These are phyloP conservation scores for Mycena sp. DNA, from an alignment of 1,284 basidiomycete genomes.

Conservation along the genomic window DNA sequence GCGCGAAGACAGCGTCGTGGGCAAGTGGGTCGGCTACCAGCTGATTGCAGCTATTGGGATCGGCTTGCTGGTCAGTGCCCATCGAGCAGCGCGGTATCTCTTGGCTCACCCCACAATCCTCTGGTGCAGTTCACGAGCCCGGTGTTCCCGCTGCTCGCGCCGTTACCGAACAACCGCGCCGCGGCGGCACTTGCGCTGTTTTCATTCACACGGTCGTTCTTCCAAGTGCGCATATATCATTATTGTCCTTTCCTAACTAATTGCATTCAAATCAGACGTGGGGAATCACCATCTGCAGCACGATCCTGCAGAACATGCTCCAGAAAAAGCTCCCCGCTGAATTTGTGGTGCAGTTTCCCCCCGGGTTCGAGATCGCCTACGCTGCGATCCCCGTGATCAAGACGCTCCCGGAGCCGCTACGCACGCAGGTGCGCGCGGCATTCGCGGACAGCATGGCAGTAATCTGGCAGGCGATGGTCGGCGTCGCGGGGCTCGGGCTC, in stretches of 20 bases:
- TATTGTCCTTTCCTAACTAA: no score
- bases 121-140: constrained; percentile 15
- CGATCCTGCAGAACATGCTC: constrained; percentile 50
- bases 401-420: constrained; percentile 43
- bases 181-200: constrained; percentile 23
- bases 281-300: constrained; percentile 49
- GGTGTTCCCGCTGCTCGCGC: constrained; percentile 39
- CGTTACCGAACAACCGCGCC: constrained; percentile 30
- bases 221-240: no score
- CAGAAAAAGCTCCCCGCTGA: constrained; percentile 41
- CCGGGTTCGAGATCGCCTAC: no score
- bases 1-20: constrained; percentile 41
- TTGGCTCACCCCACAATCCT: constrained; percentile 21
- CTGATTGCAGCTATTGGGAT: constrained; percentile 43
- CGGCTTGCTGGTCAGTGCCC: constrained; percentile 40
- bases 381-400: constrained; percentile 47
- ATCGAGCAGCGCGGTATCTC: no score
- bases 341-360: constrained; percentile 43
- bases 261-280: no score
- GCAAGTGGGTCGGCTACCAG: constrained; percentile 43
- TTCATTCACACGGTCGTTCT: constrained; percentile 16
- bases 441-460: constrained; percentile 44
- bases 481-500: constrained; percentile 44
- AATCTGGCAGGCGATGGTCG: constrained; percentile 48
- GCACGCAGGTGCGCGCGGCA: constrained; percentile 42